A percentile compares a stretch with the other conserved stretches of the same genome.
These are phyloP conservation scores for Ambrosia trifida DNA, from an alignment of 129 eudicot species.

Conservation along the genomic window DNA sequence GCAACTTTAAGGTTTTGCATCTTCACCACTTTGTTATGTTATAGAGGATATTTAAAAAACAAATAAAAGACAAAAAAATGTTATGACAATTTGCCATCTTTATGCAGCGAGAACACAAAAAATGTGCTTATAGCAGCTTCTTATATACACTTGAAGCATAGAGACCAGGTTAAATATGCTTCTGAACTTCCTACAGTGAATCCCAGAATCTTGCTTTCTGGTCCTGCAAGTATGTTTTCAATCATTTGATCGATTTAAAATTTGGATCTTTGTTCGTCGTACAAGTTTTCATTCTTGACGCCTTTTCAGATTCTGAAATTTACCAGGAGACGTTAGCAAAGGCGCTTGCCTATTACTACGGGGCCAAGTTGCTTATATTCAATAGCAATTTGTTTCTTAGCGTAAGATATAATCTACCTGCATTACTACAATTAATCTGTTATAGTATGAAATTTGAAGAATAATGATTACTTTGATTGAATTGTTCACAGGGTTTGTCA, in stretches of 20 bases:
- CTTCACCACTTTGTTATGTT: slow-evolving; percentile 12
- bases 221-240: slow-evolving; percentile 74
- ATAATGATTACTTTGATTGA: not conserved
- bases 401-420: slow-evolving; percentile 49
- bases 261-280: not conserved
- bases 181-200: slow-evolving; percentile 72
- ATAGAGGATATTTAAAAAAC: not conserved
- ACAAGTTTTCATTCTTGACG: not conserved
- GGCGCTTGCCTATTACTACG: slow-evolving; percentile 80
- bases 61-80: too few relatives aligned
- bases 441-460: not conserved
- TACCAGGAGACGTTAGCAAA: slow-evolving; percentile 91
- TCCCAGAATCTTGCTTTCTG: slow-evolving; percentile 89
- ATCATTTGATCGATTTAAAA: not conserved
- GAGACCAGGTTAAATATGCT: slow-evolving; percentile 69
- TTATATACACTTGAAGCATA: slow-evolving; percentile 79
- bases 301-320: slow-evolving; percentile 78
- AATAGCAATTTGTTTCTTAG: slow-evolving; percentile 67
- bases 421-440: not conserved
- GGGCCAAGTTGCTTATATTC: slow-evolving; percentile 84
- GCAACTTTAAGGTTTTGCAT: slow-evolving; percentile 62
- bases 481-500: slow-evolving; percentile 54
- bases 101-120: slow-evolving; percentile 85
- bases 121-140: slow-evolving; percentile 91
- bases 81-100: not conserved